Evolutionary conservation across 192 early-diverging fungal species (phyloP).

Genomic region (Chytriomyces sp.): DNA sequence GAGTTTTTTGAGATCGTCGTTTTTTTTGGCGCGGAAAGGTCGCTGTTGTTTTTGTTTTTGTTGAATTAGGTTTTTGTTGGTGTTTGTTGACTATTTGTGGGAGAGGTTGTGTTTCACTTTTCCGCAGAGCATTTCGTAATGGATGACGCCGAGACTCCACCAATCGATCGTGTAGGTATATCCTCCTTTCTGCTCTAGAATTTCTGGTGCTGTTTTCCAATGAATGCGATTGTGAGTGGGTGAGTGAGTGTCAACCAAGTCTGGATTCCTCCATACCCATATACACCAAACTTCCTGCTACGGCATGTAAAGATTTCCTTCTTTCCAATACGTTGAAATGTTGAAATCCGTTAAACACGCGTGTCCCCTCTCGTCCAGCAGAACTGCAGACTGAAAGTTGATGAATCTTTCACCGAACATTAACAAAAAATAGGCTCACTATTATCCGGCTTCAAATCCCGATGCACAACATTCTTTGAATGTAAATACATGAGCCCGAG

Average conservation of each 20-base stretch:
- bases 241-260: neutral
- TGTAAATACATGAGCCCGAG: constrained; percentile 57
- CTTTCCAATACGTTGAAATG: constrained; percentile 49
- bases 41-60: constrained; percentile 39
- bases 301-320: constrained; percentile 46
- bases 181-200: constrained; percentile 54
- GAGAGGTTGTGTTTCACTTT: constrained; percentile 5
- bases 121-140: constrained; percentile 64
- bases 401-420: neutral
- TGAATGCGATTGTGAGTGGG: neutral
- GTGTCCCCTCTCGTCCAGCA: constrained; percentile 55
- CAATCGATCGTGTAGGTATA: constrained; percentile 89
- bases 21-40: constrained; percentile 80
- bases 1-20: constrained; percentile 70
- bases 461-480: constrained; percentile 54
- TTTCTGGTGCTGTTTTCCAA: constrained; percentile 42
- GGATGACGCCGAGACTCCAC: constrained; percentile 90
- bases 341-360: constrained; percentile 61
- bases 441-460: constrained; percentile 54
- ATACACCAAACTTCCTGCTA: constrained; percentile 68
- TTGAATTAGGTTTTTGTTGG: neutral
- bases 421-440: constrained; percentile 34
- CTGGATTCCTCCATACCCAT: constrained; percentile 58
- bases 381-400: constrained; percentile 32
- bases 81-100: too few relatives aligned